phyloP scores from a whole-genome alignment of 805 yeast species.

The Lipomyces sp. region DNA sequence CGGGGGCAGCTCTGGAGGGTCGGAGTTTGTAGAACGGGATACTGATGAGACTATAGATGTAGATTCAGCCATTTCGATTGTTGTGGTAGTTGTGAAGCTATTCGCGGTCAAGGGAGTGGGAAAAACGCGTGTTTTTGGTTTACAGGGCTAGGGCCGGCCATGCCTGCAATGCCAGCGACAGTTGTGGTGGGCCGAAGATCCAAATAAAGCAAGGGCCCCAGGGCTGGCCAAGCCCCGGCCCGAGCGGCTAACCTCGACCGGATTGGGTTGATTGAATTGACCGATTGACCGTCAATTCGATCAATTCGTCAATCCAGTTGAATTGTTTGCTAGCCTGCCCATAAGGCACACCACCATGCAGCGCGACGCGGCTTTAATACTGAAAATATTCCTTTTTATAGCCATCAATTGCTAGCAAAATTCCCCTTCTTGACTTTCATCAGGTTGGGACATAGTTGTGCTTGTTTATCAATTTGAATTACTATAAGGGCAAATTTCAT shows the following conservation, averaged over 20 bases:
- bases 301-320: too few species aligned
- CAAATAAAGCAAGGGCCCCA: too few species aligned
- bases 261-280: too few species aligned
- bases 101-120: too few species aligned
- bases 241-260: not conserved
- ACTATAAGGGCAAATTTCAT: not conserved
- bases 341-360: too few species aligned
- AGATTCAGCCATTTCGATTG: conserved; percentile 5
- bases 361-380: too few species aligned
- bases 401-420: not conserved
- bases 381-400: too few species aligned
- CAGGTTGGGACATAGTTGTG: conserved; percentile 1
- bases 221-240: conserved; percentile 5
- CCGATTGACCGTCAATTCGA: too few species aligned
- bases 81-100: not conserved
- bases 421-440: not conserved
- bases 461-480: not conserved
- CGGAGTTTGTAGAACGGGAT: conserved; percentile 7
- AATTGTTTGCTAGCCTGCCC: too few species aligned
- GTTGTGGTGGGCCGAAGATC: not conserved
- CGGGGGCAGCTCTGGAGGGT: conserved; percentile 6
- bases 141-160: conserved; percentile 1
- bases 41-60: not conserved
- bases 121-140: not conserved
- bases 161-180: conserved; percentile 4